Evolutionary conservation across 441 rosid species (phyloP).

Genomic region (Croton laevigatus): DNA sequence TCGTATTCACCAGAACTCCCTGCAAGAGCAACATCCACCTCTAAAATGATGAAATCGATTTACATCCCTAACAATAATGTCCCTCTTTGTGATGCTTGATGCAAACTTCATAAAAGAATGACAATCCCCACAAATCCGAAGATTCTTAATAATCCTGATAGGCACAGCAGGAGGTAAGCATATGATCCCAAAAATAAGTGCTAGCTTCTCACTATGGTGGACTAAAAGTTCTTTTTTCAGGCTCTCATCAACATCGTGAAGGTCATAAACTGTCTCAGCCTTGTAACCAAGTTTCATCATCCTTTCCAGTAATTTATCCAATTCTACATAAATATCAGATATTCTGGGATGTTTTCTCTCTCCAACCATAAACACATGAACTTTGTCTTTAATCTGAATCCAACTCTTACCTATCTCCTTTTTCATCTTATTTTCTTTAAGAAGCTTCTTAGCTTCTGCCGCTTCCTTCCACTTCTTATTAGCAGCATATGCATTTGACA

Average conservation of each 20-base stretch:
- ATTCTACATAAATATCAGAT: slow-evolving; percentile 41
- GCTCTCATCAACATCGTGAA: slow-evolving; percentile 56
- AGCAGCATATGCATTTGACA: slow-evolving; percentile 64
- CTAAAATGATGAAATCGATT: slow-evolving; percentile 61
- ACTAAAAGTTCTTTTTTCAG: slow-evolving; percentile 52
- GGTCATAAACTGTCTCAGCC: slow-evolving; percentile 44
- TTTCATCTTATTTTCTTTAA: slow-evolving; percentile 49
- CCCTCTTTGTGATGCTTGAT: slow-evolving; percentile 42
- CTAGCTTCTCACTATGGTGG: slow-evolving; percentile 75
- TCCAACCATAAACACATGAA: slow-evolving; percentile 59
- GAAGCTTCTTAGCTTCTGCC: slow-evolving; percentile 49
- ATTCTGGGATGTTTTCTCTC: slow-evolving; percentile 59
- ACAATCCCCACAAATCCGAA: slow-evolving; percentile 64
- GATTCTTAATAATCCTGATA: slow-evolving; percentile 59
- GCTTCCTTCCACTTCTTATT: slow-evolving; percentile 61
- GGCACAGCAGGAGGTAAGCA: slow-evolving; percentile 27
- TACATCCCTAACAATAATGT: slow-evolving; percentile 52
- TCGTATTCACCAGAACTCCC: slow-evolving; percentile 54
- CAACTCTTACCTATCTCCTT: slow-evolving; percentile 79
- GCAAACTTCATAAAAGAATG: slow-evolving; percentile 67
- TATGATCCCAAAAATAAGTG: slow-evolving; percentile 54
- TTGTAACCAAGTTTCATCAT: slow-evolving; percentile 49
- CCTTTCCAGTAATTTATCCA: slow-evolving; percentile 47
- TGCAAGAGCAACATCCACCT: slow-evolving; percentile 50
- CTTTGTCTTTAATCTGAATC: slow-evolving; percentile 65